phyloP scores from a whole-genome alignment of 768 basidiomycete species.

The Rhodotorula kratochvilovae region DNA sequence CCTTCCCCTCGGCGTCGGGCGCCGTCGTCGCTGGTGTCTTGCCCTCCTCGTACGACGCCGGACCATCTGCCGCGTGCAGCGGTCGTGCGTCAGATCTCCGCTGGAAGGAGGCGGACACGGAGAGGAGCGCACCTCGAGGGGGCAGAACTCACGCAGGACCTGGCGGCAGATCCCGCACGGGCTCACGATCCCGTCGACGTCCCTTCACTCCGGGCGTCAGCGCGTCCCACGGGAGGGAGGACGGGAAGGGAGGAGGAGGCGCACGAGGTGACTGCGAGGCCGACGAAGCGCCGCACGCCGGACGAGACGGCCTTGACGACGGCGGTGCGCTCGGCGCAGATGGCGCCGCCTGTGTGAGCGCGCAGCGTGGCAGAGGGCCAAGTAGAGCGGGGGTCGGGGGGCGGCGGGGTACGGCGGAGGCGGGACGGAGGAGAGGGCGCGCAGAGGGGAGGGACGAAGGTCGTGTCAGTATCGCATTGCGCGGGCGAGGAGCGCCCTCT shows the following conservation, averaged over 20 bases:
- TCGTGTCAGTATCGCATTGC: no score
- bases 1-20: slow-evolving; percentile 7
- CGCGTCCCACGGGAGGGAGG: neutral
- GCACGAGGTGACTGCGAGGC: slow-evolving; percentile 74
- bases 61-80: no score
- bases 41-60: slow-evolving; percentile 16
- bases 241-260: slow-evolving; percentile 42
- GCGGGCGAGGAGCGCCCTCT: no score
- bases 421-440: neutral
- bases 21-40: neutral
- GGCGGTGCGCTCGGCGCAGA: slow-evolving; percentile 92
- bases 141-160: slow-evolving; percentile 68
- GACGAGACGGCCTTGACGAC: slow-evolving; percentile 91
- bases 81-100: no score
- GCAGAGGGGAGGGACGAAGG: no score
- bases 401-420: no score
- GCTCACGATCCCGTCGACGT: slow-evolving; percentile 63
- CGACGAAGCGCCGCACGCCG: slow-evolving; percentile 64
- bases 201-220: slow-evolving; percentile 51
- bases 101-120: no score
- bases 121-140: slow-evolving; percentile 53
- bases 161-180: slow-evolving; percentile 96
- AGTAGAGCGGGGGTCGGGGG: neutral
- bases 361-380: no score
- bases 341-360: slow-evolving; percentile 63